These are phyloP conservation scores for Xylaria venustula DNA, from an alignment of 495 filamentous ascomycete species.

Conservation along the genomic window DNA sequence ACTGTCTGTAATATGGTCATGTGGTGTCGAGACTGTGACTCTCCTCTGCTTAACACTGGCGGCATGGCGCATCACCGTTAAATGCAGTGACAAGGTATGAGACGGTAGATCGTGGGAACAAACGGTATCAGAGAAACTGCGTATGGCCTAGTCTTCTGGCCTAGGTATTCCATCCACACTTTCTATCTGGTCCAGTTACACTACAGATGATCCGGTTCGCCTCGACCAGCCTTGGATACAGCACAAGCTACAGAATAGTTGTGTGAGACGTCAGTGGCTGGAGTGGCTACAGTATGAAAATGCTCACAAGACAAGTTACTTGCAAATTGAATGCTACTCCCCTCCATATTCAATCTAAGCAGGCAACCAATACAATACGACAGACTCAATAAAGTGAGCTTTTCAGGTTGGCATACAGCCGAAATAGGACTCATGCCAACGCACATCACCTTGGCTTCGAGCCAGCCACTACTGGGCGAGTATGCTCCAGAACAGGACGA, in stretches of 20 bases:
- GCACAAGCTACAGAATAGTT: neutral
- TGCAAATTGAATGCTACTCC: neutral
- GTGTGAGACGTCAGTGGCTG: neutral
- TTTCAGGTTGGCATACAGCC: neutral
- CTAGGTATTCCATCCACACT: neutral
- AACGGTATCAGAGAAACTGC: neutral
- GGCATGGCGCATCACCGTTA: no score
- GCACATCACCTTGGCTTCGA: neutral
- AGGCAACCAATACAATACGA: neutral
- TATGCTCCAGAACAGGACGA: neutral
- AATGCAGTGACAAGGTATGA: neutral
- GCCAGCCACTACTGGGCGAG: constrained; percentile 1
- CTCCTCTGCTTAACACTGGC: no score
- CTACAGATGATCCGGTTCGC: neutral
- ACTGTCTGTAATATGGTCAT: no score
- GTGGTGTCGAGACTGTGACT: no score
- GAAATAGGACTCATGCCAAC: neutral
- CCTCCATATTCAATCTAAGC: neutral
- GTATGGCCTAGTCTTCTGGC: neutral
- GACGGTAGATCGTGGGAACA: neutral
- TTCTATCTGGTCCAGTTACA: neutral
- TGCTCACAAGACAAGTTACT: neutral
- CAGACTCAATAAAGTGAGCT: neutral
- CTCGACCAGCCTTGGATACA: neutral
- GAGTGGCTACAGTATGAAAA: constrained; percentile 1